phyloP scores from a whole-genome alignment of 2,329 filamentous ascomycete species.

The Metarhizium album region DNA sequence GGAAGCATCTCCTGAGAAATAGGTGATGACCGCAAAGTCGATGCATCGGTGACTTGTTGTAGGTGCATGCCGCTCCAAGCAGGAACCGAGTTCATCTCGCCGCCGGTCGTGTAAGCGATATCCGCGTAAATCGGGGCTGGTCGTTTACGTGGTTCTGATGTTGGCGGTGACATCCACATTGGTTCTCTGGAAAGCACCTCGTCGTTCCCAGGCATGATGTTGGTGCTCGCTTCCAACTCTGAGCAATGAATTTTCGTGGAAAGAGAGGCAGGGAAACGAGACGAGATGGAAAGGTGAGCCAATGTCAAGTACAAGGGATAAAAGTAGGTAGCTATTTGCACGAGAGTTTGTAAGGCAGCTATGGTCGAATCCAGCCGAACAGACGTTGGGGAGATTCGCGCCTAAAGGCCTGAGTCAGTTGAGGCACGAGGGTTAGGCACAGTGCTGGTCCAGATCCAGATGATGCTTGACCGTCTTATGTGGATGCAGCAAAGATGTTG shows the following conservation, averaged over 20 bases:
- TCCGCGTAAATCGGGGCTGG: slow-evolving; percentile 8
- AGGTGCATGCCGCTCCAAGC: slow-evolving; percentile 7
- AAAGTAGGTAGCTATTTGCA: no score
- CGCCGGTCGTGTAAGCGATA: slow-evolving; percentile 7
- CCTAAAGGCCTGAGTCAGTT: slow-evolving; percentile 5
- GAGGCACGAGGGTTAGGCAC: background rate
- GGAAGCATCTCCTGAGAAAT: slow-evolving; percentile 5
- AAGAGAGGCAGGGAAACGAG: background rate
- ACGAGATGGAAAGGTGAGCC: background rate
- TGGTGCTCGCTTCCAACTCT: slow-evolving; percentile 5
- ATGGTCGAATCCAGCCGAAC: background rate
- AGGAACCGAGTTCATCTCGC: slow-evolving; percentile 5
- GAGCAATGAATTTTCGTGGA: background rate
- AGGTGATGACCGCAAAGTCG: slow-evolving; percentile 9
- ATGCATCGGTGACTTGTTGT: background rate
- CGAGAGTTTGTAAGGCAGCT: background rate
- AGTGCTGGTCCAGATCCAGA: background rate
- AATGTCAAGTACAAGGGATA: no score
- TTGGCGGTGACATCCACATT: slow-evolving; percentile 8
- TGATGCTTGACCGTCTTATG: background rate
- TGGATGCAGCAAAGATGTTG: background rate
- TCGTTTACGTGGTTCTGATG: slow-evolving; percentile 9
- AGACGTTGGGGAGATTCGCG: slow-evolving; percentile 3
- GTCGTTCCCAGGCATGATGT: slow-evolving; percentile 7
- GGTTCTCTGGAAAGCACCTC: slow-evolving; percentile 6